phyloP scores from a whole-genome alignment of 2,329 filamentous ascomycete species.

The Catunica adiposa region DNA sequence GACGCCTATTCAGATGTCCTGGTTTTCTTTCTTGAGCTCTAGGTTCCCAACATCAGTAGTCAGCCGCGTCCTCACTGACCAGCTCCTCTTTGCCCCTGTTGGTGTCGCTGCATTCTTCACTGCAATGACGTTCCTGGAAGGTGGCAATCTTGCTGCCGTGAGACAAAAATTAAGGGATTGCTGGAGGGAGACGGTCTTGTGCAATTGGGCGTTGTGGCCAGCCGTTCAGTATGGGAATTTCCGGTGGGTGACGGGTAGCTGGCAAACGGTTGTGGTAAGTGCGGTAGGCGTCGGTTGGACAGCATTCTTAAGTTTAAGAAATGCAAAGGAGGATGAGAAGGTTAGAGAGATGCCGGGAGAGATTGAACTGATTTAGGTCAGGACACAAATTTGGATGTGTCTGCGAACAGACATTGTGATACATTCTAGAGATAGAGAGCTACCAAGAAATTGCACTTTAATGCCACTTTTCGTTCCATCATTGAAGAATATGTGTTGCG shows the following conservation, averaged over 20 bases:
- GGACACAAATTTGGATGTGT: neutral
- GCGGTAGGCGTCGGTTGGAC: conserved; percentile 87
- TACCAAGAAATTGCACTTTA: too few relatives aligned
- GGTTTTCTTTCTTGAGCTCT: conserved; percentile 74
- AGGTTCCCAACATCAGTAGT: conserved; percentile 72
- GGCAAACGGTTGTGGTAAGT: conserved; percentile 90
- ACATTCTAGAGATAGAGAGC: neutral
- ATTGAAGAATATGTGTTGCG: too few relatives aligned
- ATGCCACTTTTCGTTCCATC: too few relatives aligned
- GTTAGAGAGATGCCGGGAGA: conserved; percentile 1
- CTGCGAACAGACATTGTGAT: neutral
- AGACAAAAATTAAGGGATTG: conserved; percentile 78
- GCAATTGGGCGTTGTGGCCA: conserved; percentile 91
- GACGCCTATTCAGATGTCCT: conserved; percentile 88
- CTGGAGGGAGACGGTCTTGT: conserved; percentile 84
- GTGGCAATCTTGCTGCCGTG: conserved; percentile 67
- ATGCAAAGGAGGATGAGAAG: conserved; percentile 57
- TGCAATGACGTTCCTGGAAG: conserved; percentile 90
- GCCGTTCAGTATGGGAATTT: conserved; percentile 95
- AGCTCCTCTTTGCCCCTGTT: conserved; percentile 81
- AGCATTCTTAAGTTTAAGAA: conserved; percentile 83
- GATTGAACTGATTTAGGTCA: neutral
- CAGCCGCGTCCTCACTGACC: conserved; percentile 65
- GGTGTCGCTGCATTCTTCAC: conserved; percentile 77
- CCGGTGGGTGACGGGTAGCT: conserved; percentile 82